Percentiles rank a stretch among this genome's conserved stretches.
Evolutionary conservation across 768 basidiomycete genomes (phyloP).

Genomic region (Pulveroboletus ravenelii): DNA sequence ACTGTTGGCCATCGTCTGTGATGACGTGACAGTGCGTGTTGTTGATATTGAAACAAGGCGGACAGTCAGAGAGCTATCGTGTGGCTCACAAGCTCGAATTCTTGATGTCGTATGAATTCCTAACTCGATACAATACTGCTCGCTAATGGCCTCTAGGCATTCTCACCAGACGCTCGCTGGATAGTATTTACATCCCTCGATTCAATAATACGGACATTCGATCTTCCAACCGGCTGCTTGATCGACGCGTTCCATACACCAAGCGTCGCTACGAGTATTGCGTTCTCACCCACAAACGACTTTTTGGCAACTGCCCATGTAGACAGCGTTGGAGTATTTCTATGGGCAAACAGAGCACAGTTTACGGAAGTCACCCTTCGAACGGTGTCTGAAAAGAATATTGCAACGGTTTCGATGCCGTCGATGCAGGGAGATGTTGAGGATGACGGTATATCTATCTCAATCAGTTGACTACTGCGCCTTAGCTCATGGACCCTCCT

Average conservation of each 20-base stretch:
- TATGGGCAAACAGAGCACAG: slow-evolving; percentile 99
- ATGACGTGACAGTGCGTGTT: slow-evolving; percentile 80
- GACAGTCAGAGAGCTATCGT: slow-evolving; percentile 80
- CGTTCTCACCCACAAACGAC: slow-evolving; percentile 93
- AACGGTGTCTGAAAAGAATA: slow-evolving; percentile 70
- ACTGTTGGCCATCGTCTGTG: slow-evolving; percentile 76
- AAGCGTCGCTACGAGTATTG: slow-evolving; percentile 82
- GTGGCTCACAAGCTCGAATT: slow-evolving; percentile 76
- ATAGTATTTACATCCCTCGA: slow-evolving; percentile 84
- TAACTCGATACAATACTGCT: not conserved
- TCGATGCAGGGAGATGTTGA: slow-evolving; percentile 79
- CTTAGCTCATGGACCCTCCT: slow-evolving; percentile 7
- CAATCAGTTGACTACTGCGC: not conserved
- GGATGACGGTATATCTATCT: slow-evolving; percentile 63
- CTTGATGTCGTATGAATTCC: slow-evolving; percentile 73
- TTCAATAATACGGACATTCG: slow-evolving; percentile 90
- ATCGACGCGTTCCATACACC: slow-evolving; percentile 90
- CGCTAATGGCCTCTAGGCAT: slow-evolving; percentile 51
- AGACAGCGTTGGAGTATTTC: slow-evolving; percentile 88
- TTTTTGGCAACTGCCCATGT: slow-evolving; percentile 95
- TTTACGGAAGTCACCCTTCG: slow-evolving; percentile 82
- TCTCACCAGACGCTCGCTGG: slow-evolving; percentile 96
- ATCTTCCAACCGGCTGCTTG: slow-evolving; percentile 86
- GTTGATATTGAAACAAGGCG: slow-evolving; percentile 88
- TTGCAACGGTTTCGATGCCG: slow-evolving; percentile 68